phyloP scores from a whole-genome alignment of 2,329 filamentous ascomycete genomes.

The Emericellopsis atlantica region DNA sequence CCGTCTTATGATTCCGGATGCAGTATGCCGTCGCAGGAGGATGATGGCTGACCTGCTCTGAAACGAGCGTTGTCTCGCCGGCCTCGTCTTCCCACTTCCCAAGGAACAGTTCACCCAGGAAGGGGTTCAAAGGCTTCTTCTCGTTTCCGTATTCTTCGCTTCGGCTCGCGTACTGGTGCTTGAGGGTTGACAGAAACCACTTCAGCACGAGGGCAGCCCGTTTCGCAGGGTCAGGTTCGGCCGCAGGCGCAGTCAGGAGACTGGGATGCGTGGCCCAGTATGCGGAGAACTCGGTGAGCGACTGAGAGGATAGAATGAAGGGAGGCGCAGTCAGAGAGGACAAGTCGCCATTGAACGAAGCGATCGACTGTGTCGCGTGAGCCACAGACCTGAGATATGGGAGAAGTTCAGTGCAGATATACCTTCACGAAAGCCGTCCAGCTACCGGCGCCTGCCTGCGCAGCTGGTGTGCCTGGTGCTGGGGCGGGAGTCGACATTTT shows the following conservation, averaged over 20 bases:
- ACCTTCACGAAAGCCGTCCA: conserved; percentile 37
- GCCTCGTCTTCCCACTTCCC: conserved; percentile 78
- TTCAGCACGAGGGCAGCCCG: conserved; percentile 80
- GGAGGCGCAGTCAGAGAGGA: conserved; percentile 71
- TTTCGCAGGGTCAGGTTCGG: conserved; percentile 68
- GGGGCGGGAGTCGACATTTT: conserved; percentile 12
- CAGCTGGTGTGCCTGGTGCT: conserved; percentile 6
- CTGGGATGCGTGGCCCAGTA: conserved; percentile 73
- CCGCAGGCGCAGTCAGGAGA: conserved; percentile 70
- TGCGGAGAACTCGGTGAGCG: conserved; percentile 67
- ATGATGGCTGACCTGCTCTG: conserved; percentile 92
- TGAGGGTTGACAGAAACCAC: conserved; percentile 90
- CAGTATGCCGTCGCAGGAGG: conserved; percentile 90
- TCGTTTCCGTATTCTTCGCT: conserved; percentile 79
- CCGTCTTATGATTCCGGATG: conserved; percentile 76
- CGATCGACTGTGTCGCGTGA: conserved; percentile 44
- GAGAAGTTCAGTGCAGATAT: conserved; percentile 1
- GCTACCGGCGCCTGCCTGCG: conserved; percentile 29
- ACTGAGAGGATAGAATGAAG: conserved; percentile 70
- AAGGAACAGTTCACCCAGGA: conserved; percentile 87
- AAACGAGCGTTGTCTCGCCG: conserved; percentile 75
- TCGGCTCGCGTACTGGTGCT: conserved; percentile 65
- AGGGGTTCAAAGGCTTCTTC: conserved; percentile 96
- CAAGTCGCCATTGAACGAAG: conserved; percentile 72
- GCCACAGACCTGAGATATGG: neutral